Evolutionary conservation across 495 filamentous ascomycete species (phyloP).

Genomic region (Penicillium odoratum): DNA sequence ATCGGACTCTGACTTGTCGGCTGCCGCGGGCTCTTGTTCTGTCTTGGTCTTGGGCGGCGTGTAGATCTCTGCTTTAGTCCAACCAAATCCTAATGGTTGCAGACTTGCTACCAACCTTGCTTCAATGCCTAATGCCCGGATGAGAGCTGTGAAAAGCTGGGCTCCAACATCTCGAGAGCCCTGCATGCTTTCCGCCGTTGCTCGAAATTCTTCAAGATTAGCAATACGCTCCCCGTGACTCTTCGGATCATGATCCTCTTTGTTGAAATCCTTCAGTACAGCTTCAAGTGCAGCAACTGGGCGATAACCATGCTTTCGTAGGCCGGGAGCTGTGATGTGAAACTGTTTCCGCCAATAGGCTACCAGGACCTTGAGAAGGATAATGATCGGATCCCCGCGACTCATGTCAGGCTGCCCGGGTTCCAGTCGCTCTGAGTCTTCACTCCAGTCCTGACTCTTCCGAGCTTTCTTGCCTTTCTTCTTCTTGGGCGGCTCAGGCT

Average conservation of each 20-base stretch:
- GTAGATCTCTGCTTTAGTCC: slow-evolving; percentile 74
- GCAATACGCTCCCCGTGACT: slow-evolving; percentile 73
- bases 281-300: slow-evolving; percentile 64
- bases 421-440: slow-evolving; percentile 65
- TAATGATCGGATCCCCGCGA: slow-evolving; percentile 77
- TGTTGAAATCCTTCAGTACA: slow-evolving; percentile 59
- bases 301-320: slow-evolving; percentile 91
- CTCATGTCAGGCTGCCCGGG: slow-evolving; percentile 71
- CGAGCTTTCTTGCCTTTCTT: slow-evolving; percentile 48
- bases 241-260: slow-evolving; percentile 60
- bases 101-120: slow-evolving; percentile 78
- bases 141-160: slow-evolving; percentile 85
- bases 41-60: slow-evolving; percentile 46
- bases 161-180: slow-evolving; percentile 87
- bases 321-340: slow-evolving; percentile 68
- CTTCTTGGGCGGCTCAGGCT: slow-evolving; percentile 32
- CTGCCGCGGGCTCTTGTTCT: slow-evolving; percentile 6
- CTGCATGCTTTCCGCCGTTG: slow-evolving; percentile 65
- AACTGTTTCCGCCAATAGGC: slow-evolving; percentile 90
- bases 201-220: slow-evolving; percentile 63
- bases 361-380: slow-evolving; percentile 71
- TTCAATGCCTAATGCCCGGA: slow-evolving; percentile 81
- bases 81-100: slow-evolving; percentile 88
- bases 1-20: slow-evolving; percentile 9
- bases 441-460: slow-evolving; percentile 65